Conservation (phyloP, 441 rosid species). For the Erodium texanum region DNA sequence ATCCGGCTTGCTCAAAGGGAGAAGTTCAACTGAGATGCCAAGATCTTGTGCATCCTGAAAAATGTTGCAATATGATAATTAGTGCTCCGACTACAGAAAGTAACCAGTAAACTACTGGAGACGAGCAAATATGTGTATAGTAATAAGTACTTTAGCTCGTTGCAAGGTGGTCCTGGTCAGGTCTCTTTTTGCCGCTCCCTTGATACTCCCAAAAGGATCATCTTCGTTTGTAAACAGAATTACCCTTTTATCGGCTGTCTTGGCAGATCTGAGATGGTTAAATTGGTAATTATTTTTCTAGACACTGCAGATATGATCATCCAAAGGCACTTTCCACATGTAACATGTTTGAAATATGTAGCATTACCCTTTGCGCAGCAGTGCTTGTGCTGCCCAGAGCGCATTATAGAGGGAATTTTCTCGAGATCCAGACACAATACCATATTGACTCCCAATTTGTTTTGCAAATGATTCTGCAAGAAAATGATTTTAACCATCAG, state of each 20-base stretch:
- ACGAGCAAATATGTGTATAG: slow-evolving; percentile 12
- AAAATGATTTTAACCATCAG: slow-evolving; percentile 16
- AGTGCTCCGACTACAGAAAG: not conserved
- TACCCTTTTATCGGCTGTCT: slow-evolving; percentile 72
- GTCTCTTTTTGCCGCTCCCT: slow-evolving; percentile 64
- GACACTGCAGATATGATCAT: slow-evolving; percentile 8
- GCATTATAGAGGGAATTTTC: slow-evolving; percentile 88
- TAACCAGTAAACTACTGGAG: slow-evolving; percentile 6
- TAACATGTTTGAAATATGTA: not conserved
- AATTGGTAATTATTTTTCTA: slow-evolving; percentile 21
- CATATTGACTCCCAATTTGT: slow-evolving; percentile 77
- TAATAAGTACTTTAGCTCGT: slow-evolving; percentile 66
- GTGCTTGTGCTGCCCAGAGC: slow-evolving; percentile 93
- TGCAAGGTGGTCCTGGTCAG: slow-evolving; percentile 91
- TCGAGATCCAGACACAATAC: slow-evolving; percentile 73
- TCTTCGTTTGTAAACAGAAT: slow-evolving; percentile 86
- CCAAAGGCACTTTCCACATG: slow-evolving; percentile 1
- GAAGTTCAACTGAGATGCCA: slow-evolving; percentile 84
- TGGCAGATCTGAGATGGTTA: slow-evolving; percentile 57
- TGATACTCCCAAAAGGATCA: slow-evolving; percentile 78
- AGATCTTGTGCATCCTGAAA: slow-evolving; percentile 91
- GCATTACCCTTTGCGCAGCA: slow-evolving; percentile 83
- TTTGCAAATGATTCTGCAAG: slow-evolving; percentile 55
- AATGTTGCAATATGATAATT: slow-evolving; percentile 9
- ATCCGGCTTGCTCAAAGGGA: slow-evolving; percentile 58